Evolutionary conservation across 2,329 filamentous ascomycete species (phyloP).

Genomic region (Xylaria sp.): DNA sequence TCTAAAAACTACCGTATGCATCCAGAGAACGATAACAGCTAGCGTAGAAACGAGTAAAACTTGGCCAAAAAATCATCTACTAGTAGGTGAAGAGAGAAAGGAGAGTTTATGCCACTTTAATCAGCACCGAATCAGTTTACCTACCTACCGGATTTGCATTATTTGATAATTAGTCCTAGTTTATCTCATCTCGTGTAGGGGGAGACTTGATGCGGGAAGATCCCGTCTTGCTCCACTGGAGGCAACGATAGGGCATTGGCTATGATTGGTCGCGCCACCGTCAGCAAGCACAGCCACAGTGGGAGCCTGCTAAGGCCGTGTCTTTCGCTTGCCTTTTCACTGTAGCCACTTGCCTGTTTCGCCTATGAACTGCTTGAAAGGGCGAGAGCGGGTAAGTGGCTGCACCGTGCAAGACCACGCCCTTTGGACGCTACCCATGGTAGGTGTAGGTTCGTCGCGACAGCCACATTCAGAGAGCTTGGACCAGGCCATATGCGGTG

Average conservation of each 20-base stretch:
- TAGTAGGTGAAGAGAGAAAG: slow-evolving; percentile 1
- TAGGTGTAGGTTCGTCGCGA: too few relatives aligned
- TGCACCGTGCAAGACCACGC: too few relatives aligned
- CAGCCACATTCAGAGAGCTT: slow-evolving; percentile 22
- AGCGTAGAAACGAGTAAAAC: neutral
- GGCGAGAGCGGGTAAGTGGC: too few relatives aligned
- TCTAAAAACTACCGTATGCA: neutral
- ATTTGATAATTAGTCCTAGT: slow-evolving; percentile 11
- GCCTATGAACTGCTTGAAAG: too few relatives aligned
- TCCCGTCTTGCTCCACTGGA: slow-evolving; percentile 4
- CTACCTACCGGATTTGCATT: slow-evolving; percentile 10
- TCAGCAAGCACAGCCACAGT: slow-evolving; percentile 15
- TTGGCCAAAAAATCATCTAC: neutral
- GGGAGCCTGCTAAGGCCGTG: slow-evolving; percentile 1
- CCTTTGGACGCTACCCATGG: too few relatives aligned
- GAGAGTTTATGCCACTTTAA: slow-evolving; percentile 1
- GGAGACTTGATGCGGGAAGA: neutral
- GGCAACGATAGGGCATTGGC: neutral
- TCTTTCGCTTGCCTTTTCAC: too few relatives aligned
- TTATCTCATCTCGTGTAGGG: neutral
- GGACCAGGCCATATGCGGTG: slow-evolving; percentile 16
- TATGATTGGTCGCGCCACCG: slow-evolving; percentile 15
- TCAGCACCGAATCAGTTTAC: neutral
- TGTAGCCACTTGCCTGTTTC: too few relatives aligned
- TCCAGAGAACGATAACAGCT: neutral